A percentile compares a stretch with the other conserved stretches of the same genome.
Conservation (phyloP, 176 grass and related monocot genomes). For the Rhynchospora tenuis region DNA sequence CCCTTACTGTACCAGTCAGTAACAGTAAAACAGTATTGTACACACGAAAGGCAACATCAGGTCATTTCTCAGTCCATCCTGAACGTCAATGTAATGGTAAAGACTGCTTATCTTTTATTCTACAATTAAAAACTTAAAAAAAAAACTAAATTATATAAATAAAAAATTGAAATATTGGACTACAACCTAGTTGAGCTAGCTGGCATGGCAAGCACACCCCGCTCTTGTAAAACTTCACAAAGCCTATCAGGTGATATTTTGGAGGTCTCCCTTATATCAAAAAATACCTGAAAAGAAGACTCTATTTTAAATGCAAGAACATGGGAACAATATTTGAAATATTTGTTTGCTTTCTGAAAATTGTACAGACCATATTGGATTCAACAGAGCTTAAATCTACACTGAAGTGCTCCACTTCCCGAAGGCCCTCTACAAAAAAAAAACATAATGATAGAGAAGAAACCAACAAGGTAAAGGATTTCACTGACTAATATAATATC, state of each 20-base stretch:
- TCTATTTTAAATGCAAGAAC: background rate
- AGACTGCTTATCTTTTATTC: background rate
- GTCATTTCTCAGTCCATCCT: background rate
- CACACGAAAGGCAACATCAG: background rate
- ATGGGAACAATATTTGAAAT: background rate
- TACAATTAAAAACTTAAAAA: background rate
- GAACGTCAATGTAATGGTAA: background rate
- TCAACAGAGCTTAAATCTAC: slow-evolving; percentile 56
- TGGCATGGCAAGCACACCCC: slow-evolving; percentile 79
- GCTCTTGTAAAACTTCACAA: slow-evolving; percentile 56
- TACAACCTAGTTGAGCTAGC: slow-evolving; percentile 55
- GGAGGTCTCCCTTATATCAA: slow-evolving; percentile 46
- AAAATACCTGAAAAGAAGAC: slow-evolving; percentile 50
- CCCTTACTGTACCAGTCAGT: background rate
- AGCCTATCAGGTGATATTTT: slow-evolving; percentile 47
- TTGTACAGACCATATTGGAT: slow-evolving; percentile 70
- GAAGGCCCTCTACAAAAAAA: slow-evolving; percentile 58
- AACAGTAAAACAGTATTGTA: background rate
- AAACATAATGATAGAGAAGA: background rate
- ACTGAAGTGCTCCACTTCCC: slow-evolving; percentile 56
- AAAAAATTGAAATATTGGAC: background rate
- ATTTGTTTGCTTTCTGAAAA: background rate
- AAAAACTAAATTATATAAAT: background rate
- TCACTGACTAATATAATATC: background rate
- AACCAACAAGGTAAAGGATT: background rate